Base-by-base conservation (phyloP, 1,284 basidiomycete species). In the Peniophora sp. region DNA sequence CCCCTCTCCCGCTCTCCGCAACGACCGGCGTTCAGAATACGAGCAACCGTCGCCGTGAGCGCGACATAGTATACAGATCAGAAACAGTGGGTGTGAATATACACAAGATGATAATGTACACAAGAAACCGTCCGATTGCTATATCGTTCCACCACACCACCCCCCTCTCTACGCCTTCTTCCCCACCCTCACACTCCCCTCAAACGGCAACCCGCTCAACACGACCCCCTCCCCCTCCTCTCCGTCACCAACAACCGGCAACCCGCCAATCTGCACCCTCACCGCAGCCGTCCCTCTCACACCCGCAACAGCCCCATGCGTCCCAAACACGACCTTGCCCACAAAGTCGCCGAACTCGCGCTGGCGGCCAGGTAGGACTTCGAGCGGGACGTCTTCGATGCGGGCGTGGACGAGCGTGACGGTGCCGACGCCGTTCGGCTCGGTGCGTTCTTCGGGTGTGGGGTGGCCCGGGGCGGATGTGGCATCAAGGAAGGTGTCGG, bases 321-420 rank as follows among this genome's bases (percentile, higher is more conserved):
- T 60, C 3, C 80, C 76, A 57, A 87, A 88, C 2, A 88, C 73
- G 10, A 85, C 86, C 79, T 89, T 90, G 56, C 74, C 68, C 15
- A 90, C 77, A 54, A 90, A 90, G 53, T 74, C 72, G 53, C 83
- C 79, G 56, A 90, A 88, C 56, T 85, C 77, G 52, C 73, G 76
- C 63, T 88, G 75, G 44, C 87, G 73, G 3, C 87, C 86, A 0
- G 86, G 85, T 1, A 90, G 68, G 15, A 90, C 84, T 52, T 87
- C 69, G 24, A 90, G 66, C 11, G 87, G 85, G 14, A 88, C 81
- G 57, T 89, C 83, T 0, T 75, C 72, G 43, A 90, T 75, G 55
- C 73, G 71, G 3, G 87, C 84, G 0, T 73, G 72, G 3, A 89
- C 76, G 2, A 69, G 68, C 55, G 81, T 81, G 6, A 70, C 68